These are phyloP conservation scores for Leptographium procerum DNA, from an alignment of 2,329 filamentous ascomycete genomes.

Conservation along the genomic window DNA sequence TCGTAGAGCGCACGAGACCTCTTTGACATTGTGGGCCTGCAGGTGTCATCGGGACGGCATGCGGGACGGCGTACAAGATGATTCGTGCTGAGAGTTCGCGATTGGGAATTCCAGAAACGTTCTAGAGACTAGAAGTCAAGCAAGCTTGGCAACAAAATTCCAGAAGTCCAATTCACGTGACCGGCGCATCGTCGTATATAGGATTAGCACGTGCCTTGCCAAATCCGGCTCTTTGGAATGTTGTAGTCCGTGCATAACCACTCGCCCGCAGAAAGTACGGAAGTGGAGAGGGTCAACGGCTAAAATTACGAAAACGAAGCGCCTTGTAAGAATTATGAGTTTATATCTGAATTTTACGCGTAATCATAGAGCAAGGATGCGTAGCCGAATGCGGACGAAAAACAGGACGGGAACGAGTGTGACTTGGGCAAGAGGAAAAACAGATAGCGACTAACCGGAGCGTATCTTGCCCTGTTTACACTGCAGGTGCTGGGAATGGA, in stretches of 20 bases:
- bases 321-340: background rate
- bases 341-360: background rate
- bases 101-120: too few species aligned
- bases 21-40: slow-evolving; percentile 54
- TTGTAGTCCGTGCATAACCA: background rate
- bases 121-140: background rate
- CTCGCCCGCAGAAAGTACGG: background rate
- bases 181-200: background rate
- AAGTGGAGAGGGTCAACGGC: too few species aligned
- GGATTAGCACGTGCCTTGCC: background rate
- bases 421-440: background rate
- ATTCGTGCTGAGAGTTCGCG: too few species aligned
- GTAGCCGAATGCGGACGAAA: background rate
- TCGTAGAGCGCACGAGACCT: slow-evolving; percentile 70
- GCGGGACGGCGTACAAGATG: background rate
- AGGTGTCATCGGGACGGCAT: background rate
- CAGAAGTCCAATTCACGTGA: background rate
- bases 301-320: too few species aligned
- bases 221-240: background rate
- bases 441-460: background rate
- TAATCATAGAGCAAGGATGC: background rate
- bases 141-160: too few species aligned
- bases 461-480: too few species aligned
- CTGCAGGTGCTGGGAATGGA: background rate
- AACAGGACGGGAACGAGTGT: background rate